phyloP scores from a whole-genome alignment of 176 grass and related monocot species.

The Oryza nivara region DNA sequence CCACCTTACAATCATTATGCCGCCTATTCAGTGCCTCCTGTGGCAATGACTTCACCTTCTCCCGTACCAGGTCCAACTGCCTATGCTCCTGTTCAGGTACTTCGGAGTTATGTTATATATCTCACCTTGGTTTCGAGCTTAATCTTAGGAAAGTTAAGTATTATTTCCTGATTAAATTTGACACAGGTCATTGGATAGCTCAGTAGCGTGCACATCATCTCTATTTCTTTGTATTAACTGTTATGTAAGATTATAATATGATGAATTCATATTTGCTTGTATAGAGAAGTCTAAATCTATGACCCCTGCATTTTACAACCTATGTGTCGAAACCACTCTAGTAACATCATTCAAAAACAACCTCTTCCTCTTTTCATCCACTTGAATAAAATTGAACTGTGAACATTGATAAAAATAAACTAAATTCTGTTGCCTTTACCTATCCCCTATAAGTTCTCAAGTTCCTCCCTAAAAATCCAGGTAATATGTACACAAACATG shows the following conservation, averaged over 20 bases:
- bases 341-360: neutral
- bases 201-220: neutral
- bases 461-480: neutral
- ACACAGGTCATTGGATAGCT: neutral
- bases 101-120: constrained; percentile 27
- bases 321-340: neutral
- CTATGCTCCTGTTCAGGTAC: constrained; percentile 98
- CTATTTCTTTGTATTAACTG: too few relatives aligned
- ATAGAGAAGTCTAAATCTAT: neutral
- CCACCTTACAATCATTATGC: constrained; percentile 91
- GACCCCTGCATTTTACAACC: neutral
- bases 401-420: neutral
- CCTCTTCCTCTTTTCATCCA: neutral
- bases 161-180: neutral
- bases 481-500: neutral
- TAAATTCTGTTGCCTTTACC: neutral
- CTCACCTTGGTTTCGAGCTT: neutral
- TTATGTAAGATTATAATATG: neutral
- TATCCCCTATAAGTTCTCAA: neutral
- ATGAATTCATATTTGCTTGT: constrained; percentile 2
- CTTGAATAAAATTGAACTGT: neutral
- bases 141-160: neutral
- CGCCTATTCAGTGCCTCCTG: constrained; percentile 66
- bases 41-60: constrained; percentile 72
- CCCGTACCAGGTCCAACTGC: constrained; percentile 67